These are phyloP conservation scores for Lactarius tabidus DNA, from an alignment of 768 basidiomycete genomes.

Conservation along the genomic window DNA sequence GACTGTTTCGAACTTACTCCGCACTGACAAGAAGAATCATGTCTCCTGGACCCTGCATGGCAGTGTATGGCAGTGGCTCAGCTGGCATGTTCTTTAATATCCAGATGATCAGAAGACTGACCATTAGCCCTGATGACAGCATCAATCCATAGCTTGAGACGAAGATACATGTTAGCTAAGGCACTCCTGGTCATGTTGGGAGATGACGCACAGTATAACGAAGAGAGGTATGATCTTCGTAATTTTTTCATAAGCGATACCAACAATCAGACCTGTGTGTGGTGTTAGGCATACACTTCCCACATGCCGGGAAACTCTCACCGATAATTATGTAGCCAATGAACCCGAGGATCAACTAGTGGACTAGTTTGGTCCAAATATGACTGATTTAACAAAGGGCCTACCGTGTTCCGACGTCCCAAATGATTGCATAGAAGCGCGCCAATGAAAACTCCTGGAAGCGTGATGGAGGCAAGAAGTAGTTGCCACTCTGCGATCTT, in stretches of 20 bases:
- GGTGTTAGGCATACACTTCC: background rate
- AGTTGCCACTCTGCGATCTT: constrained; percentile 66
- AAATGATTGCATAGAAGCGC: constrained; percentile 46
- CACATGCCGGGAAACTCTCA: constrained; percentile 27
- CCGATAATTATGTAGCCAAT: constrained; percentile 63
- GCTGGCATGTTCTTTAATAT: constrained; percentile 3
- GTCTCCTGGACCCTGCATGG: constrained; percentile 62
- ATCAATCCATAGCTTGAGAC: constrained; percentile 57
- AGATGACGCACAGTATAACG: constrained; percentile 53
- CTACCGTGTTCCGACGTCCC: constrained; percentile 55
- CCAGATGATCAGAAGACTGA: constrained; percentile 35
- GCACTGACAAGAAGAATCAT: constrained; percentile 64
- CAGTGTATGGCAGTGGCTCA: background rate
- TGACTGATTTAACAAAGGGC: constrained; percentile 21
- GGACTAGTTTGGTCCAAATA: background rate
- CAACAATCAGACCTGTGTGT: constrained; percentile 50
- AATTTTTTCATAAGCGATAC: constrained; percentile 57
- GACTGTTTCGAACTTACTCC: constrained; percentile 44
- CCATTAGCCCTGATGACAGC: constrained; percentile 41
- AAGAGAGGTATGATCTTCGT: constrained; percentile 61
- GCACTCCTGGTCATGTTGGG: constrained; percentile 2
- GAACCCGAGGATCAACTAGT: constrained; percentile 65
- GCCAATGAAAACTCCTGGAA: constrained; percentile 49
- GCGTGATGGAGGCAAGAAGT: constrained; percentile 53
- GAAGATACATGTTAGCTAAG: background rate